phyloP scores from a whole-genome alignment of 1,284 basidiomycete genomes.

The Megacollybia platyphylla region DNA sequence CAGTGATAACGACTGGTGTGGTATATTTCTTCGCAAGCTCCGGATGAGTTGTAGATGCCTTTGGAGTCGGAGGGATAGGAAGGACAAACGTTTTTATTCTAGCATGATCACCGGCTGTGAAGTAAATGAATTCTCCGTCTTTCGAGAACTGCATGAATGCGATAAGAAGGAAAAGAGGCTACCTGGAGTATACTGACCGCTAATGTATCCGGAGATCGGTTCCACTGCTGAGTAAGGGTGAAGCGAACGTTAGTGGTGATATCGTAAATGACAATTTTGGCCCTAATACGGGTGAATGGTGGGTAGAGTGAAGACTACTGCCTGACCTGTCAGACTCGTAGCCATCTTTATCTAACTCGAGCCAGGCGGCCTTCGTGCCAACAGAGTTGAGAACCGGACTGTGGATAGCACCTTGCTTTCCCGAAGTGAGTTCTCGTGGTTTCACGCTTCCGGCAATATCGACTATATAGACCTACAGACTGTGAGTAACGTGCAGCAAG shows the following conservation, averaged over 20 bases:
- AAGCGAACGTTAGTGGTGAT: constrained; percentile 52
- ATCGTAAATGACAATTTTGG: constrained; percentile 71
- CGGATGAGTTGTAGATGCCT: constrained; percentile 34
- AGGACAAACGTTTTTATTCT: constrained; percentile 63
- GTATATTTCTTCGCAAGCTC: constrained; percentile 31
- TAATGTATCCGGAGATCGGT: constrained; percentile 58
- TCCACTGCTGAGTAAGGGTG: constrained; percentile 72
- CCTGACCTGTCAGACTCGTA: constrained; percentile 69
- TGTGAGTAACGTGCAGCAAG: constrained; percentile 1
- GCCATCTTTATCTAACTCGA: constrained; percentile 77
- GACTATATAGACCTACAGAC: constrained; percentile 49
- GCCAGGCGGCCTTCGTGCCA: constrained; percentile 72
- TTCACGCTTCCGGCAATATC: constrained; percentile 32
- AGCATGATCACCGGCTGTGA: constrained; percentile 68
- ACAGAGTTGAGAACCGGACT: constrained; percentile 53
- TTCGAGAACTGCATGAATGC: constrained; percentile 48
- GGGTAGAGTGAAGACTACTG: constrained; percentile 3
- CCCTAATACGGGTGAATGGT: constrained; percentile 21
- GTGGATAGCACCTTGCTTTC: constrained; percentile 72
- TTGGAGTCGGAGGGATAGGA: constrained; percentile 50
- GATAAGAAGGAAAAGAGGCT: constrained; percentile 3
- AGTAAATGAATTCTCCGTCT: constrained; percentile 57
- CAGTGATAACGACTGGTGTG: constrained; percentile 46
- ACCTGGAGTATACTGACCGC: constrained; percentile 25
- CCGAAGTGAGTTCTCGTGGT: constrained; percentile 63